phyloP scores from a whole-genome alignment of 2,329 filamentous ascomycete species.

The Huntiella bhutanensis region DNA sequence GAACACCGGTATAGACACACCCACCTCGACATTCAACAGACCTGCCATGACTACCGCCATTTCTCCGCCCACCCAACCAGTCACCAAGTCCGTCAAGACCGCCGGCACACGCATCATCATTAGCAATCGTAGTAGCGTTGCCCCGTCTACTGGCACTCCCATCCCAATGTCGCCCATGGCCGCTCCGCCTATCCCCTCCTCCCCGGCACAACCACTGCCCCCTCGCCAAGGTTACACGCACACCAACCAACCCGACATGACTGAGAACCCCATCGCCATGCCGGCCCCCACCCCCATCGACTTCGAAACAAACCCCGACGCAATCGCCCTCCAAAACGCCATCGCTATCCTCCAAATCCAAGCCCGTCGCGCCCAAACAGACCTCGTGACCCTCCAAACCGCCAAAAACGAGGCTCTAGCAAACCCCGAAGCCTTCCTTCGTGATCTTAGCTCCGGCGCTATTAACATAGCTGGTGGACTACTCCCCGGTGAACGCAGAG shows the following conservation, averaged over 20 bases:
- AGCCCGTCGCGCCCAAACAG: conserved; percentile 53
- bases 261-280: conserved; percentile 21
- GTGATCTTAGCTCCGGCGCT: conserved; percentile 45
- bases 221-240: conserved; percentile 22
- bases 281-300: conserved; percentile 34
- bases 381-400: conserved; percentile 50
- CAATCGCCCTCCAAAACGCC: conserved; percentile 66
- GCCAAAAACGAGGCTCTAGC: conserved; percentile 52
- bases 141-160: conserved; percentile 10
- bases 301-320: conserved; percentile 58
- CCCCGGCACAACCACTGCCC: not conserved
- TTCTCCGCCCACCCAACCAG: too few relatives aligned
- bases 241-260: conserved; percentile 21
- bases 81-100: conserved; percentile 7
- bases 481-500: conserved; percentile 11
- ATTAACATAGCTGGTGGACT: conserved; percentile 25
- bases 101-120: conserved; percentile 5
- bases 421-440: conserved; percentile 53
- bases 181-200: not conserved
- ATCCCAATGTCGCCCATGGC: not conserved
- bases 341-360: conserved; percentile 79
- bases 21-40: not conserved
- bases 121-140: conserved; percentile 7
- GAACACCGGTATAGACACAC: not conserved
- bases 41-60: not conserved